A percentile compares a stretch with the other conserved stretches of the same genome.
These are phyloP conservation scores for Phialocephala subalpina DNA, from an alignment of 2,329 filamentous ascomycete species.

Conservation along the genomic window DNA sequence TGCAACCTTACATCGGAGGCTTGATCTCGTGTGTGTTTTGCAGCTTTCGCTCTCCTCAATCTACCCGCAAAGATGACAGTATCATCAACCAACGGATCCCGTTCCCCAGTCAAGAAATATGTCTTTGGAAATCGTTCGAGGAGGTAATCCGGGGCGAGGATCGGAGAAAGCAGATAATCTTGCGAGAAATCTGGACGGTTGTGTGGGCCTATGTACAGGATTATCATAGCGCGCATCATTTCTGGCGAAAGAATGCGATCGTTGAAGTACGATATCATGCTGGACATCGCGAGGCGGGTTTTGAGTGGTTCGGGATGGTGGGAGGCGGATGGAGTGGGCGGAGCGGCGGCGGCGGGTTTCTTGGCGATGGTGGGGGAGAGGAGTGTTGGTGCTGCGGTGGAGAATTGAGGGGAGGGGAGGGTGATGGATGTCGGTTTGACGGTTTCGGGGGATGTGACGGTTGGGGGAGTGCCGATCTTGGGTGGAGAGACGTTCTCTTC, in stretches of 20 bases:
- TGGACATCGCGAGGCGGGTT: conserved; percentile 91
- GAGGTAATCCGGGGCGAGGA: conserved; percentile 85
- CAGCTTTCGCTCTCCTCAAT: conserved; percentile 79
- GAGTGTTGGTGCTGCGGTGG: conserved; percentile 34
- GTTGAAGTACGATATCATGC: conserved; percentile 98
- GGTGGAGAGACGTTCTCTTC: conserved; percentile 56
- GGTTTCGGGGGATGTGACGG: conserved; percentile 10
- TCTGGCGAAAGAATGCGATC: conserved; percentile 94
- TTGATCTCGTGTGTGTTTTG: conserved; percentile 57
- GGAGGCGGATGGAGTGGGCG: conserved; percentile 45
- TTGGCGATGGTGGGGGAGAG: conserved; percentile 32
- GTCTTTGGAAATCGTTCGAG: conserved; percentile 91
- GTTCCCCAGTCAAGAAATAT: conserved; percentile 92
- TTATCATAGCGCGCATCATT: conserved; percentile 99
- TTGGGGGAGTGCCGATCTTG: conserved; percentile 37
- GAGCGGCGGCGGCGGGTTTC: conserved; percentile 9
- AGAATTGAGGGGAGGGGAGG: conserved; percentile 37
- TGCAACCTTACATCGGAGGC: conserved; percentile 60
- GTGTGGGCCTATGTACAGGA: conserved; percentile 93
- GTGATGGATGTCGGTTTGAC: conserved; percentile 29
- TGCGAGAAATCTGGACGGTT: conserved; percentile 91
- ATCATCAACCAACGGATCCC: conserved; percentile 94
- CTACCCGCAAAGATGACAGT: conserved; percentile 95
- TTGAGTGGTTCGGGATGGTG: conserved; percentile 68
- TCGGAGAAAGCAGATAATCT: conserved; percentile 89